phyloP scores from a whole-genome alignment of 2,329 filamentous ascomycete species.

The Escovopsis weberi region DNA sequence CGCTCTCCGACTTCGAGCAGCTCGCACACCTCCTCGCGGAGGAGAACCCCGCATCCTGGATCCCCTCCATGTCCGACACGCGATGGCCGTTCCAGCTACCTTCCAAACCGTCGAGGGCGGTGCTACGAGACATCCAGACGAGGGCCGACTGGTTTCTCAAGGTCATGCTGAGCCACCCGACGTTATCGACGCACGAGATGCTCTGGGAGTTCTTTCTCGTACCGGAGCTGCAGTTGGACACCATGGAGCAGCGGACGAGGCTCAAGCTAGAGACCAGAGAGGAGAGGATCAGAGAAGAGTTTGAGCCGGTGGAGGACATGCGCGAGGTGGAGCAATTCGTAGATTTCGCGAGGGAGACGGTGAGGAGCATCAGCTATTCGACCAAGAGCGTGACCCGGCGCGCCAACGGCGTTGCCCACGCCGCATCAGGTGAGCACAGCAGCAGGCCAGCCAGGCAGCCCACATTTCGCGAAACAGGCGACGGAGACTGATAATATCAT shows the following conservation, averaged over 20 bases:
- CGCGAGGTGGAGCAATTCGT: slow-evolving; percentile 89
- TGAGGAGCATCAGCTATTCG: slow-evolving; percentile 70
- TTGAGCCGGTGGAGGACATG: slow-evolving; percentile 67
- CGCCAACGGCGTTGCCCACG: slow-evolving; percentile 57
- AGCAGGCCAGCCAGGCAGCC: not conserved
- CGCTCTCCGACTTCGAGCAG: slow-evolving; percentile 80
- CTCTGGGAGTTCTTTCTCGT: slow-evolving; percentile 98
- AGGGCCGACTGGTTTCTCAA: slow-evolving; percentile 79
- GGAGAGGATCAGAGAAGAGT: slow-evolving; percentile 81
- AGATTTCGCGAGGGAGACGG: slow-evolving; percentile 76
- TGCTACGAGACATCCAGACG: slow-evolving; percentile 76
- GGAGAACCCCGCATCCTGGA: slow-evolving; percentile 91
- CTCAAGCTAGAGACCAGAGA: slow-evolving; percentile 71
- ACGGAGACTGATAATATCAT: not conserved
- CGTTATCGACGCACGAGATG: slow-evolving; percentile 90
- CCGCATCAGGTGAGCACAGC: slow-evolving; percentile 36
- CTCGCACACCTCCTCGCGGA: slow-evolving; percentile 68
- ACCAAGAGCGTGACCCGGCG: slow-evolving; percentile 71
- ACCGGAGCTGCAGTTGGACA: slow-evolving; percentile 77
- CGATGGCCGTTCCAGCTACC: slow-evolving; percentile 87
- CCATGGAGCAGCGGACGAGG: slow-evolving; percentile 77
- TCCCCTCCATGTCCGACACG: slow-evolving; percentile 63
- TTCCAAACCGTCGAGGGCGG: slow-evolving; percentile 74
- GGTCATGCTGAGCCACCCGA: slow-evolving; percentile 74
- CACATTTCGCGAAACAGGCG: too few relatives aligned